Base-by-base conservation (phyloP, 2,329 filamentous ascomycete species). In the Aspergillus tubingensis region DNA sequence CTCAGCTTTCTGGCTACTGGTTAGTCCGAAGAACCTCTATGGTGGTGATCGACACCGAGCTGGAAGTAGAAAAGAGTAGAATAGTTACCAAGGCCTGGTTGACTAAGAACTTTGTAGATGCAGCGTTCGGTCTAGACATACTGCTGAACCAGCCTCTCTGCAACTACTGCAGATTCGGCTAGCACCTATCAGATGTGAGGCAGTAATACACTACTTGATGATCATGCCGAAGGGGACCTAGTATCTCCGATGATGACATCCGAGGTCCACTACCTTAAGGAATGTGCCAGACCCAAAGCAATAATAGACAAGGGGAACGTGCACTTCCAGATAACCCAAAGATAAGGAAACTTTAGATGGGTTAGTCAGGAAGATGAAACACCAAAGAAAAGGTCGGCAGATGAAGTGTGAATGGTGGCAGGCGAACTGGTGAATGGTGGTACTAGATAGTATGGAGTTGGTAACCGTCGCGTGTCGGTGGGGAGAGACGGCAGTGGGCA, bases 1-100 rank as follows among this genome's bases (percentile, higher is more conserved):
- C 74, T 87, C 85, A 64, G 80, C 80, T 75, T 80, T 81, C 85
- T 87, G 72, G 52, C 17, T 48, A 60, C 53, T 51, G 38, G 65
- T 76, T 65, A 76, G 73, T 64, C 23, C 6, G 13, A 44, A 54
- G 13, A 55, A 44, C 25, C 39, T 27, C n/a, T 10, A 36, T 41
- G n/a, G 5, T 23, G 39, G n/a, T 11, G 36, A 21, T 36, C n/a
- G 23, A 13, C 32, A 36, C 17, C 36, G 21, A 36, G 32, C n/a
- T 36, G 7, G 17, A 54, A 44, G 50, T 5, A 32, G 27, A 38
- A 58, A 56, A 47, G 17, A 55, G 38, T 17, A 47, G 58, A 48
- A 27, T 72, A 30, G 4, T 11, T 30, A 77, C 75, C 68, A 71
- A 58, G 59, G 75, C 75, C 55, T 72, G 66, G 36, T 70, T 66